Base-by-base conservation (phyloP, 305 asterid species). In the Solanum chacoense region DNA sequence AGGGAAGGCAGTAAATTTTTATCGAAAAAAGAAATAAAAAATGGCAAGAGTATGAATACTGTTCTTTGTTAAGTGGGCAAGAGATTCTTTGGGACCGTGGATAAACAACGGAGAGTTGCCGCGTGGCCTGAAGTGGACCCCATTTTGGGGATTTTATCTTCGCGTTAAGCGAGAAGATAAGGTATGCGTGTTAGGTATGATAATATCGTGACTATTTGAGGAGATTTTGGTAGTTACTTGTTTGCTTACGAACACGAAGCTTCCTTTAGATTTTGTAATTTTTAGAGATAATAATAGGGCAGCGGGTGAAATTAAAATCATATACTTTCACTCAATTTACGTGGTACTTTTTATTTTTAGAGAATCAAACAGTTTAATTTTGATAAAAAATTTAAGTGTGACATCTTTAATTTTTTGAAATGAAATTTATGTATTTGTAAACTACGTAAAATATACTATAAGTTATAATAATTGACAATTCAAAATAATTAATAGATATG, bases 51-150 rank as follows among this genome's bases (percentile, higher is more conserved):
- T 55, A 35, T 22, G 55, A 36, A 76, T 50, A 83, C 10, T 50
- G 12, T 35, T 78, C 16, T 18, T 50, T 20, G 4, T 45, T 50
- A 31, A 67, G 87, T 87, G 88, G 88, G 89, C 90, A 20, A 65
- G 79, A 63, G 93, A 91, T 89, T 90, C 87, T 85, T 40, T 87
- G 50, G 87, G 45, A 86, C 86, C 71, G 89, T 87, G 75, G 74
- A 34, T 73, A 89, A 81, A 85, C 95, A 89, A 91, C 90, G 55
- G 87, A 94, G 94, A 63, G 89, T 90, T 34, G 97, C 97, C 94
- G 95, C 95, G 95, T 94, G 95, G 92, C 91, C 2, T 37, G 20
- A 50, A 84, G 84, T 24, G 93, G 90, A 55, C 85, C 93, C 74
- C 34, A 36, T 50, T 29, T 35, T 65, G 55, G 32, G 85, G 74